Conservation (phyloP, 208 protist species). For the Porcisia deanei region DNA sequence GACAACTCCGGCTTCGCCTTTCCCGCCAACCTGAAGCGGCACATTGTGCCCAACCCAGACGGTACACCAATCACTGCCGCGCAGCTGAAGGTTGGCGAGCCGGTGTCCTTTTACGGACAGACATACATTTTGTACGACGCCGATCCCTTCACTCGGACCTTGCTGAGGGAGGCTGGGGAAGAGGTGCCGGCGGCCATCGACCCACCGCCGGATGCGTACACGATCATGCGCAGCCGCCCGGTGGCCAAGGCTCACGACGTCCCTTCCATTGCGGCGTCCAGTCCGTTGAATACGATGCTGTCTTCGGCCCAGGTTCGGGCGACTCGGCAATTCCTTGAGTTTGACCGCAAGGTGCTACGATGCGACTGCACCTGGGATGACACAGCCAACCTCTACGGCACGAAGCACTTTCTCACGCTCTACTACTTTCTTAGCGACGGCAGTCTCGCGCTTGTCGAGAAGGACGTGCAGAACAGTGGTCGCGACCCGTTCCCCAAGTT, state of each 20-base stretch:
- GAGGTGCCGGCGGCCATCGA: conserved; percentile 50
- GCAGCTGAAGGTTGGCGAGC: conserved; percentile 87
- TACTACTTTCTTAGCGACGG: conserved; percentile 98
- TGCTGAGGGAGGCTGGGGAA: conserved; percentile 68
- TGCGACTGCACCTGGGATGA: conserved; percentile 97
- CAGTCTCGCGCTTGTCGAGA: conserved; percentile 95
- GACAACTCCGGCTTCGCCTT: conserved; percentile 97
- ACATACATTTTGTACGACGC: conserved; percentile 94
- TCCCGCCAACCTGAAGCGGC: conserved; percentile 90
- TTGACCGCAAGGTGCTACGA: conserved; percentile 96
- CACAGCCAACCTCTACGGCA: conserved; percentile 83
- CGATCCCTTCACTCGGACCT: conserved; percentile 94
- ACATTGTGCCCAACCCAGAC: conserved; percentile 83
- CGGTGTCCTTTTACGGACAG: conserved; percentile 93
- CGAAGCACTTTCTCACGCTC: conserved; percentile 93
- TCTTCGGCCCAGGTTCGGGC: conserved; percentile 84
- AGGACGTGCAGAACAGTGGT: conserved; percentile 95
- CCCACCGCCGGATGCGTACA: conserved; percentile 80
- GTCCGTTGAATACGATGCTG: conserved; percentile 67
- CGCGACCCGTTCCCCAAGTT: conserved; percentile 97
- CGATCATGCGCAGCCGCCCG: conserved; percentile 37
- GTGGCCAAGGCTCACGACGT: conserved; percentile 73
- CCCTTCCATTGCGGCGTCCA: conserved; percentile 77
- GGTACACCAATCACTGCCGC: conserved; percentile 77
- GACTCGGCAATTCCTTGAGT: conserved; percentile 91